Conservation (phyloP, 768 basidiomycete genomes). For the Chalciporus piperatus region DNA sequence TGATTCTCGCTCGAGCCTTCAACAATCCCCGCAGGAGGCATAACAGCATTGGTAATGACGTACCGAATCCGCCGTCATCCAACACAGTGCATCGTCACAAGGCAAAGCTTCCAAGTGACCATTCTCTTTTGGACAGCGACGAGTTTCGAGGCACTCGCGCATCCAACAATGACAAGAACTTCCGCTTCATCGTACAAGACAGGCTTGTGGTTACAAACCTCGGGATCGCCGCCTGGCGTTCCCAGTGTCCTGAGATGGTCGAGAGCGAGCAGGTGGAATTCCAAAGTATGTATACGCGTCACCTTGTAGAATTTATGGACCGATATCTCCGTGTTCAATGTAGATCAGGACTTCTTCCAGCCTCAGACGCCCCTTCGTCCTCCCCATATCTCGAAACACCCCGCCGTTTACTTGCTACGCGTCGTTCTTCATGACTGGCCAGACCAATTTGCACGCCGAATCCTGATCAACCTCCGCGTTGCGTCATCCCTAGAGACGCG, state of each 20-base stretch:
- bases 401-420: conserved; percentile 68
- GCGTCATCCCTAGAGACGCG: conserved; percentile 43
- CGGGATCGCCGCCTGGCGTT: conserved; percentile 56
- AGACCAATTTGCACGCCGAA: conserved; percentile 48
- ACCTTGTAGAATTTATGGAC: background rate
- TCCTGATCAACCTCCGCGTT: conserved; percentile 44
- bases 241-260: conserved; percentile 55
- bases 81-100: background rate
- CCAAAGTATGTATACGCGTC: conserved; percentile 36
- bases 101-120: background rate
- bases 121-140: background rate
- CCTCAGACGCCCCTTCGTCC: conserved; percentile 46
- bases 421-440: conserved; percentile 81
- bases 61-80: background rate
- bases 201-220: conserved; percentile 51
- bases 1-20: conserved; percentile 42
- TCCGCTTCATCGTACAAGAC: conserved; percentile 59
- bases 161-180: conserved; percentile 29
- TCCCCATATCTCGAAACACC: conserved; percentile 30
- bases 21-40: conserved; percentile 5
- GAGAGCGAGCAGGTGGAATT: conserved; percentile 52
- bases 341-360: conserved; percentile 75
- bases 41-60: background rate
- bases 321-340: background rate
- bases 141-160: conserved; percentile 13